Base-by-base conservation (phyloP, 2,329 filamentous ascomycete genomes). In the Thyridium curvatum region DNA sequence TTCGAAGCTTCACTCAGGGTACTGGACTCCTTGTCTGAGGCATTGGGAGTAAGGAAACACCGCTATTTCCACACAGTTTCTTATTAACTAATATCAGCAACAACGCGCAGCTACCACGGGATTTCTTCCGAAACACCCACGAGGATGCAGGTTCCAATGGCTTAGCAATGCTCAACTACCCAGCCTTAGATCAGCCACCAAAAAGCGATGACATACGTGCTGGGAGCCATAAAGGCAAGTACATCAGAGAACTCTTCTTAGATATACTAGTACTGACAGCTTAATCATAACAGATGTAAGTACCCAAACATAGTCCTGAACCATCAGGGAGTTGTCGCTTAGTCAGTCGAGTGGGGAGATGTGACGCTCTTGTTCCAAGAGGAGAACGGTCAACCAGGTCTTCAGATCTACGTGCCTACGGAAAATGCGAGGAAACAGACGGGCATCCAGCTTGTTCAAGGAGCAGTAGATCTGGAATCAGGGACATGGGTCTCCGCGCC, bases 401-500 rank as follows among this genome's bases (percentile, higher is more conserved):
- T 35, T 26, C 34, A 35, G 34, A 35, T 35, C 18, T 35, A 35
- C 4, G 4, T 35, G 18, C 34, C 34, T 35, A 18, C 34, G 3
- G 34, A 35, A n/a, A 13, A 5, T 8, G 34, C 14, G 2, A 35
- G 26, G 18, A 35, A 35, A 17, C 7, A 35, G 34, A 35, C 34
- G 34, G 34, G 34, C 34, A 12, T 35, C 34, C 34, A 35, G 34
- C 34, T 35, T 17, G 16, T 35, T n/a, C 34, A 35, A 35, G 34
- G 34, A 17, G 34, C 18, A 8, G 34, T 35, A 4, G 34, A 35
- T 18, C 15, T 35, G 34, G 34, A 35, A 4, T 35, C 34, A 13
- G 34, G 34, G 26, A 28, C 18, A 13, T 35, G 34, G 34, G 26
- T 35, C 18, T 35, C 34, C 3, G 34, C 34, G 26, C 34, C 34